These are phyloP conservation scores for Graphilbum sp. DNA, from an alignment of 2,329 filamentous ascomycete genomes.

Conservation along the genomic window DNA sequence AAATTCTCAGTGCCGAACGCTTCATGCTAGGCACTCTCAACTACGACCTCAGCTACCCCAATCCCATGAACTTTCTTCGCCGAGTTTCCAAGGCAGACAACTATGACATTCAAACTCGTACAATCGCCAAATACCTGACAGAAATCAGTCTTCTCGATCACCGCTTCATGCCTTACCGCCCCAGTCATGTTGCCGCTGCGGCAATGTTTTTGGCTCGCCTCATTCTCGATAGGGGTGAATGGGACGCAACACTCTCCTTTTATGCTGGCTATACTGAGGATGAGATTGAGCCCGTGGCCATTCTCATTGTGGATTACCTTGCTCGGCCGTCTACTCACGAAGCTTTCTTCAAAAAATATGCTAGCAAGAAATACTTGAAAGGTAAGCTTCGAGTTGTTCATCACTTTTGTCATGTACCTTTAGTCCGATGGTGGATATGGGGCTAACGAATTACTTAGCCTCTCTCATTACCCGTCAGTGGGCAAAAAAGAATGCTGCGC, in stretches of 20 bases:
- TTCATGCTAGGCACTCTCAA: constrained; percentile 82
- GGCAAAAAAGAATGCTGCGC: constrained; percentile 63
- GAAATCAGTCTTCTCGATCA: constrained; percentile 94
- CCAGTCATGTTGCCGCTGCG: constrained; percentile 79
- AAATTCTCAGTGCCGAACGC: constrained; percentile 93
- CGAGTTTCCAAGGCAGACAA: constrained; percentile 98
- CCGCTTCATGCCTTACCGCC: constrained; percentile 76
- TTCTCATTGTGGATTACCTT: constrained; percentile 93
- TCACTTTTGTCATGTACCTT: not conserved
- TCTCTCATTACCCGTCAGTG: constrained; percentile 84
- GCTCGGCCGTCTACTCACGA: constrained; percentile 81
- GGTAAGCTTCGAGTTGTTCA: constrained; percentile 35
- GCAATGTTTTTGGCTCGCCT: constrained; percentile 90
- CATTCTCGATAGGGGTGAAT: constrained; percentile 79
- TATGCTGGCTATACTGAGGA: constrained; percentile 90
- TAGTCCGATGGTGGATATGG: too few relatives aligned
- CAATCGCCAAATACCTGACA: constrained; percentile 91
- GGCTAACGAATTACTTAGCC: constrained; percentile 30
- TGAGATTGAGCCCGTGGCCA: constrained; percentile 81
- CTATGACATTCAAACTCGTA: constrained; percentile 96
- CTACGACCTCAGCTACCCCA: constrained; percentile 96
- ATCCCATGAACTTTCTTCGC: constrained; percentile 98
- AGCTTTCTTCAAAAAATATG: constrained; percentile 99
- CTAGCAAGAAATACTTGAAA: constrained; percentile 98
- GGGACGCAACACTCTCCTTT: constrained; percentile 77